A percentile compares a stretch with the other conserved stretches of the same genome.
Conservation (phyloP, 2,329 filamentous ascomycete species). For the Aspergillus clavatus region DNA sequence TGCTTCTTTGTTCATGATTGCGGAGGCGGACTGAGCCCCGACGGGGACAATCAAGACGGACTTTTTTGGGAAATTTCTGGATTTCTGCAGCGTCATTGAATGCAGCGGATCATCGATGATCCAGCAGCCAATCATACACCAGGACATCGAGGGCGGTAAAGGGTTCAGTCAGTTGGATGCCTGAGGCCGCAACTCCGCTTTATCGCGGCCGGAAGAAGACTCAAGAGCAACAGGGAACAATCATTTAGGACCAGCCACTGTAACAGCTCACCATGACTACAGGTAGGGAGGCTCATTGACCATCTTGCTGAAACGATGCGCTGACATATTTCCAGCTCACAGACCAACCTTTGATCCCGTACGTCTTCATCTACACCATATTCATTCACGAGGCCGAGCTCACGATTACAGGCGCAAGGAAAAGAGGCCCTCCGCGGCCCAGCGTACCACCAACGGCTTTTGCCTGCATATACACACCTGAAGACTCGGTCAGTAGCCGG, state of each 20-base stretch:
- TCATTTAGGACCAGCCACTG: slow-evolving; percentile 4
- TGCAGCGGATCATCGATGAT: slow-evolving; percentile 8
- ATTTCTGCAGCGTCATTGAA: slow-evolving; percentile 17
- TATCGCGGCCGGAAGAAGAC: not conserved
- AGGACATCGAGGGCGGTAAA: slow-evolving; percentile 6
- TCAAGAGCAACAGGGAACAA: slow-evolving; percentile 3
- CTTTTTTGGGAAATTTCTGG: slow-evolving; percentile 17
- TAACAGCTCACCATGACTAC: slow-evolving; percentile 36
- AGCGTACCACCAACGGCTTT: slow-evolving; percentile 91
- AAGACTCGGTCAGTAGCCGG: slow-evolving; percentile 64
- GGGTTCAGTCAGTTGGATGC: slow-evolving; percentile 2
- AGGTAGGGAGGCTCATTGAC: slow-evolving; percentile 24
- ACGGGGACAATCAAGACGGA: slow-evolving; percentile 17
- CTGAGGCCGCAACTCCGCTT: slow-evolving; percentile 9
- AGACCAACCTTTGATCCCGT: slow-evolving; percentile 96
- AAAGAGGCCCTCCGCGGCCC: slow-evolving; percentile 92
- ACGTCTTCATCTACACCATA: slow-evolving; percentile 27
- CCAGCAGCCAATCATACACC: slow-evolving; percentile 8
- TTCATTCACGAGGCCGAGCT: slow-evolving; percentile 22
- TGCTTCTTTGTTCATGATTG: slow-evolving; percentile 80
- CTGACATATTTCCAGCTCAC: slow-evolving; percentile 50
- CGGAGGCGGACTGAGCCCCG: slow-evolving; percentile 22
- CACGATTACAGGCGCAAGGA: slow-evolving; percentile 64
- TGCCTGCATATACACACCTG: slow-evolving; percentile 87
- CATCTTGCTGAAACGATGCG: not conserved